A percentile compares a stretch with the other conserved stretches of the same genome.
Evolutionary conservation across 805 yeast species (phyloP).

Genomic region (Monosporozyma servazzii): DNA sequence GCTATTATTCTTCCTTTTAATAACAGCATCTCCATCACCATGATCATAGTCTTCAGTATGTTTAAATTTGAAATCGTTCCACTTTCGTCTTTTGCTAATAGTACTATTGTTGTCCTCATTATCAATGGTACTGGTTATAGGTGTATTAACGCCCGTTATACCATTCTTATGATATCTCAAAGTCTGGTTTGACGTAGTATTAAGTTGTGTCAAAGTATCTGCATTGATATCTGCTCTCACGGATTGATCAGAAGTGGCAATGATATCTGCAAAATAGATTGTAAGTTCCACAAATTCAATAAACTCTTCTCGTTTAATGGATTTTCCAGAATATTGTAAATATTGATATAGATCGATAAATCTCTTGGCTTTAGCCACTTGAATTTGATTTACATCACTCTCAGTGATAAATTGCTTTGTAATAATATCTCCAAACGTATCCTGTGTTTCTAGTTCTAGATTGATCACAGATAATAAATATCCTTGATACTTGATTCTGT

Average conservation of each 20-base stretch:
- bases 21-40: neutral
- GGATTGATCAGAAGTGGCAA: constrained; percentile 12
- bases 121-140: neutral
- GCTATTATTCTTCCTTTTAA: neutral
- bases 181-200: neutral
- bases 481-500: constrained; percentile 45
- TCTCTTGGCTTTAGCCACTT: constrained; percentile 18
- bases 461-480: constrained; percentile 31
- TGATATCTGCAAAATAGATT: constrained; percentile 27
- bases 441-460: constrained; percentile 17
- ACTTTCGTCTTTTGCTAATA: neutral
- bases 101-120: neutral
- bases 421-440: constrained; percentile 21
- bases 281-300: constrained; percentile 45
- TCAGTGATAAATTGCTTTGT: constrained; percentile 14
- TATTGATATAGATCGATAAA: constrained; percentile 54
- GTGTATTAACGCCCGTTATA: neutral
- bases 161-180: neutral
- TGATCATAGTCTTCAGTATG: neutral
- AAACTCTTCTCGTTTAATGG: constrained; percentile 52
- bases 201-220: neutral
- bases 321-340: constrained; percentile 54
- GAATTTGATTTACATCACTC: constrained; percentile 4
- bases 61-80: neutral
- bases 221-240: neutral